Evolutionary conservation across 768 basidiomycete genomes (phyloP).

Genomic region (Naganishia randhawae): DNA sequence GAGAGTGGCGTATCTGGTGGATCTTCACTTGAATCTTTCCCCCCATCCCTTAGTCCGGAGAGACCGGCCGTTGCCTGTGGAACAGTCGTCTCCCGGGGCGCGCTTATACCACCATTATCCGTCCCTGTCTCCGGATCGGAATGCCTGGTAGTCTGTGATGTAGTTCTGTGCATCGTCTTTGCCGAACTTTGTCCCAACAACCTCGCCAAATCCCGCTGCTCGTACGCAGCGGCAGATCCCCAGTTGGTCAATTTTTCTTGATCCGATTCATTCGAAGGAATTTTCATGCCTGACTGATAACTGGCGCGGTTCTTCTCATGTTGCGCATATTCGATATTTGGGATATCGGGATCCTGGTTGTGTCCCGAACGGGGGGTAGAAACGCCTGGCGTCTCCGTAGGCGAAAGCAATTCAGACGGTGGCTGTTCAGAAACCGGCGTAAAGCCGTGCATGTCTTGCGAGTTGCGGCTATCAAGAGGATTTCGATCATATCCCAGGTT

Average conservation of each 20-base stretch:
- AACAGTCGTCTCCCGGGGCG: background rate
- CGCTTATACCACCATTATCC: background rate
- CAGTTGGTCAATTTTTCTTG: background rate
- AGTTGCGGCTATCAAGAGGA: background rate
- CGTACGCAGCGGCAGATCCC: background rate
- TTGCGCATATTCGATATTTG: conserved; percentile 1
- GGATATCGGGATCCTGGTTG: conserved; percentile 9
- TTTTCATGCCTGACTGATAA: conserved; percentile 14
- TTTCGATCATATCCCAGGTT: background rate
- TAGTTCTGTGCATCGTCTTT: background rate
- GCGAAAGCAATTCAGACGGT: background rate
- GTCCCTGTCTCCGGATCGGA: background rate
- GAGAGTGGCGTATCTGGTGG: background rate
- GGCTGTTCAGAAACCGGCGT: background rate
- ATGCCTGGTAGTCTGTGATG: background rate
- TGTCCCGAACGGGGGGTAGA: background rate
- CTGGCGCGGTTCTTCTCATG: background rate
- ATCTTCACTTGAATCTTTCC: background rate
- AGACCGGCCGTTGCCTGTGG: background rate
- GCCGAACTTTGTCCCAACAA: conserved; percentile 17
- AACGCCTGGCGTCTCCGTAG: background rate
- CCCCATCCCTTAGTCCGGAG: background rate
- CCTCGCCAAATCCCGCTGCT: conserved; percentile 14
- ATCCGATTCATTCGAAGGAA: background rate
- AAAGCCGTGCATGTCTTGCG: background rate